Base-by-base conservation (phyloP, 495 filamentous ascomycete genomes). In the Filosporella fistucella region DNA sequence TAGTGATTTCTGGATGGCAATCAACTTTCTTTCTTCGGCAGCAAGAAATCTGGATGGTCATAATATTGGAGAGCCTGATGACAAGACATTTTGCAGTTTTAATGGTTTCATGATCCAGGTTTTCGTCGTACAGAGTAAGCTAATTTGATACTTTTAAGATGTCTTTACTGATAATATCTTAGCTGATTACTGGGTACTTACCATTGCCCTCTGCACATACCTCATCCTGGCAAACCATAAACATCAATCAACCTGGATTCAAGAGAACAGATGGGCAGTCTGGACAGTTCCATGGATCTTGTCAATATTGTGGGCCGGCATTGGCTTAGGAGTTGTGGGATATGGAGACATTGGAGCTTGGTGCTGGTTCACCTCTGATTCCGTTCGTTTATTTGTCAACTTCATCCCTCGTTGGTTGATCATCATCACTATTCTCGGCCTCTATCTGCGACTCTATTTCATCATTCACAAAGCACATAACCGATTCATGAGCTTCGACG, bases 21-120 rank as follows among this genome's bases (percentile, higher is more conserved):
- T 66, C 20, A 72, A 72, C 51, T 70, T 70, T 42, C 45, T 69
- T 13, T 36, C 57, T 0, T 70, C 68, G 0, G 52, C 67, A 6
- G 61, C 66, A 10, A 49, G 66, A 39, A 67, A 67, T 45, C 51
- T 70, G 8, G 47, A 49, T 8, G 63, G 67, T 1, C 37, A 58
- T 14, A 56, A 52, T 24, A 63, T 72, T 28, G 61, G 61, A 4
- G 60, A 55, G 8, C 59, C 65, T 0, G 46, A 52, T 9, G 56
- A 60, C 30, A 58, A 59, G 35, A 32, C 17, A 6, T 70, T 72
- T 51, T 72, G 68, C 51, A 66, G 52, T 43, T 64, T 68, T 48
- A 72, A 72, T 50, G 68, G 68, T 4, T 72, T 65, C 56, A 60
- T 67, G 59, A 68, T 68, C 8, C 68, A 72, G 42, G 49, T 67